Percentiles rank a stretch among this genome's conserved stretches.
These are phyloP conservation scores for Gaeumannomyces tritici DNA, from an alignment of 2,329 filamentous ascomycete genomes.

Conservation along the genomic window DNA sequence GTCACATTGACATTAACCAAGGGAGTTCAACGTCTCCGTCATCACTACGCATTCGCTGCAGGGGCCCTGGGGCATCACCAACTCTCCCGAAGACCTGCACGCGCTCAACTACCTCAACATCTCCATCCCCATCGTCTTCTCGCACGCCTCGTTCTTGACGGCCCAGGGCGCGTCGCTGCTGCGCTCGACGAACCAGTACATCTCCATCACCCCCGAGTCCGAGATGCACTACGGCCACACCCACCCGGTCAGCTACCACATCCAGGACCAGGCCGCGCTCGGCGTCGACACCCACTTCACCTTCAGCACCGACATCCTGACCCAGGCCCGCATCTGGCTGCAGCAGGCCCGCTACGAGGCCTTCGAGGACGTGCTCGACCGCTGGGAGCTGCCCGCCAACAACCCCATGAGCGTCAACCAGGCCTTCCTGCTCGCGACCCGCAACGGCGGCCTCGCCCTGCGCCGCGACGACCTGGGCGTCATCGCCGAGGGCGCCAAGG, in stretches of 20 bases:
- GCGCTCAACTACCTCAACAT: conserved; percentile 29
- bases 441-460: conserved; percentile 40
- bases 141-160: conserved; percentile 37
- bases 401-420: conserved; percentile 44
- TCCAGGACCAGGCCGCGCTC: conserved; percentile 40
- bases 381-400: conserved; percentile 30
- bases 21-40: conserved; percentile 29
- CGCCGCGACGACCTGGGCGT: conserved; percentile 40
- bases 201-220: conserved; percentile 49
- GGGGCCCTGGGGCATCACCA: conserved; percentile 27
- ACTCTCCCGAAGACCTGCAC: conserved; percentile 27
- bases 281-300: conserved; percentile 46
- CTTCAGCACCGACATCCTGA: conserved; percentile 38
- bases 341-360: conserved; percentile 30
- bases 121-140: conserved; percentile 38
- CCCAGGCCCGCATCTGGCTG: conserved; percentile 45
- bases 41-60: conserved; percentile 34
- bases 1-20: conserved; percentile 2
- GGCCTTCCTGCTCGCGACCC: conserved; percentile 45
- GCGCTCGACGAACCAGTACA: conserved; percentile 37
- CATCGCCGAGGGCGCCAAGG: conserved; percentile 38
- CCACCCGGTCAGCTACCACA: conserved; percentile 29
- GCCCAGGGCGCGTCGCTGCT: conserved; percentile 28
- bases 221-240: conserved; percentile 50
- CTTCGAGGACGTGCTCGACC: conserved; percentile 26